Base-by-base conservation (phyloP, 1,139 yeast species). In the Saccharomycopsis hybrid region DNA sequence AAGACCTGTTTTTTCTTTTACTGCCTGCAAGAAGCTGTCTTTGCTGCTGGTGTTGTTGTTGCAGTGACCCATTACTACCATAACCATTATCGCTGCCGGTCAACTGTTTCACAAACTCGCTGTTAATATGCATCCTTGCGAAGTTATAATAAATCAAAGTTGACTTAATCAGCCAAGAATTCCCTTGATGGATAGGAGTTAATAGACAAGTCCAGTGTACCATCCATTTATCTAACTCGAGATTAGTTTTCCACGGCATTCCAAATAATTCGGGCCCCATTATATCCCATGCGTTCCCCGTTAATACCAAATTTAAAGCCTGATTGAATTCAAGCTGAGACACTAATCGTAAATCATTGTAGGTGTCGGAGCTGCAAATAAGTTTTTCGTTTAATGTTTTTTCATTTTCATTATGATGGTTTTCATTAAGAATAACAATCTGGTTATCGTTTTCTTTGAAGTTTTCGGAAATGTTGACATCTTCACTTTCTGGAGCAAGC, bases 201-300 rank as follows among this genome's bases (percentile, higher is more conserved):
- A 82, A 65, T 33, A 82, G 63, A 7, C 83, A 86, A 0, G 89
- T 80, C 89, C 89, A 82, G 11, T 84, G 81, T 5, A 82, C 87
- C 88, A 82, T 82, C 89, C 89, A 82, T 61, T 77, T 80, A 58
- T 82, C 88, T 43, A 82, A 65, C 53, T 82, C 86, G 54, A 82
- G 66, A 62, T 82, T 82, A 24, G 81, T 74, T 57, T 77, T 78
- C 55, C 85, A 81, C 0, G 88, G 88, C 5, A 82, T 71, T 0
- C 88, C 89, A 59, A 82, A 76, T 0, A 78, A 67, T 0, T 80
- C 67, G 0, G 88, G 88, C 0, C 77, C 69, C 43, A 82, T 61
- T 31, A 81, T 62, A 45, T 76, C 82, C 85, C 84, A 80, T 0
- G 83, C 85, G 52, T 77, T 71, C 1, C 82, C 83, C 43, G 66